Evolutionary conservation across 768 basidiomycete genomes (phyloP), one percentile per base, ranked within the genome.

Genomic region (Auriscalpium microsporum): DNA sequence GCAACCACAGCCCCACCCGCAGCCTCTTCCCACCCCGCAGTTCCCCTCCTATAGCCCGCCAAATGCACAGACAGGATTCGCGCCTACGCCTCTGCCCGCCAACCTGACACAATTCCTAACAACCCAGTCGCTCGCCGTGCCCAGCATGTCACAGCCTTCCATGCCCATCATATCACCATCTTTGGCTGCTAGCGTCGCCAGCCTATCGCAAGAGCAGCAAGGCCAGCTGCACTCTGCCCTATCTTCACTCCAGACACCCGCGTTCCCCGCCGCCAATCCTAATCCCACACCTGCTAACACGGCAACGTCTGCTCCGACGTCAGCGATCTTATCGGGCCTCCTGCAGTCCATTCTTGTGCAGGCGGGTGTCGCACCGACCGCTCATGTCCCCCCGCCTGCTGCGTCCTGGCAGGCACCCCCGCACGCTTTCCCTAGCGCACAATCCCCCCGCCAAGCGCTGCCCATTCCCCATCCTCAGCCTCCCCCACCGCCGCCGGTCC

Each of bases 81-180:
- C 7, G 28, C 28, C 28, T 28, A 7, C 28, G 73, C 77, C 1
- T 70, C 71, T 50, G 74, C 63, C n/a, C n/a, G 11, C 6, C 34
- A n/a, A 10, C n/a, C n/a, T 10, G 8, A 23, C 48, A 16, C 48
- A 14, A 33, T 33, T 23, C 47, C 48, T 16, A 17, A 8, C n/a
- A 45, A 8, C 1, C 45, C 45, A 17, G 16, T 17, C 4, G 17
- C n/a, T 11, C n/a, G 17, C 4, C 17, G 45, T 6, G 9, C 45
- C 10, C 14, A 9, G 19, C 48, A 10, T 33, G 8, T 8, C 33
- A 11, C 21, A 16, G 33, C 13, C 50, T 37, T 14, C 50, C 36
- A 17, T 37, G 14, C 4, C 36, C 10, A 23, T 16, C 50, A 6
- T 5, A n/a, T 11, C 33, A n/a, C 10, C 50, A 13, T 7, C 17